Base-by-base conservation (phyloP, 768 basidiomycete species). In the Clavaria fumosa region DNA sequence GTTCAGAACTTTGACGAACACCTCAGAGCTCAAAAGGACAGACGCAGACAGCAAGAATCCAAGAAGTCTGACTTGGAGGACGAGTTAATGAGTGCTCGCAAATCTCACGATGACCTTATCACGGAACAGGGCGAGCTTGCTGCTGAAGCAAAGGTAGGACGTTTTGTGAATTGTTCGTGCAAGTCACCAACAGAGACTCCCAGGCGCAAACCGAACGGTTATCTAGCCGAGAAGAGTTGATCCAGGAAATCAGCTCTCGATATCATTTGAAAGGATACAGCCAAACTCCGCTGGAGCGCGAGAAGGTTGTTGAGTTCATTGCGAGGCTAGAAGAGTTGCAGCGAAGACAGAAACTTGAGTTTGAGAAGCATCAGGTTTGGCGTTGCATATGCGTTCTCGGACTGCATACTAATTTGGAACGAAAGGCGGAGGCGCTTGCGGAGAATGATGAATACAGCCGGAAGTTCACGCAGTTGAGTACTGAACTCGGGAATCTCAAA, bases 171-270 rank as follows among this genome's bases (percentile, higher is more conserved):
- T 39, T 20, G 20, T 10, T 24, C 26, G 23, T 43, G 30, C 24
- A 33, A 30, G 12, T 35, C 5, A 28, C 19, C 17, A 31, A 31
- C 26, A 11, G 17, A 2, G 6, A 28, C 31, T 10, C 27, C 5
- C 42, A 93, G 88, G 71, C 72, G 10, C 83, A 93, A 56, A 72
- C 76, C 37, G 62, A 69, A 32, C 75, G 80, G 18, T 56, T 90
- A 26, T 47, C 53, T 2, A 74, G 76, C 4, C 75, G 91, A 21
- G 89, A 91, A 52, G 63, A 66, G 10, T 59, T 78, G 17, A 77
- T 96, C 39, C 72, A 70, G 9, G 72, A 76, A 34, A 70, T 86
- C 11, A 68, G 75, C 35, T 61, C 72, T 23, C 73, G 73, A 45
- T 63, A 81, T 46, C 64, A 68, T 6, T 76, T 96, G 46, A 72